Evolutionary conservation across 1,284 basidiomycete genomes (phyloP).

Genomic region (Inonotus hispidus): DNA sequence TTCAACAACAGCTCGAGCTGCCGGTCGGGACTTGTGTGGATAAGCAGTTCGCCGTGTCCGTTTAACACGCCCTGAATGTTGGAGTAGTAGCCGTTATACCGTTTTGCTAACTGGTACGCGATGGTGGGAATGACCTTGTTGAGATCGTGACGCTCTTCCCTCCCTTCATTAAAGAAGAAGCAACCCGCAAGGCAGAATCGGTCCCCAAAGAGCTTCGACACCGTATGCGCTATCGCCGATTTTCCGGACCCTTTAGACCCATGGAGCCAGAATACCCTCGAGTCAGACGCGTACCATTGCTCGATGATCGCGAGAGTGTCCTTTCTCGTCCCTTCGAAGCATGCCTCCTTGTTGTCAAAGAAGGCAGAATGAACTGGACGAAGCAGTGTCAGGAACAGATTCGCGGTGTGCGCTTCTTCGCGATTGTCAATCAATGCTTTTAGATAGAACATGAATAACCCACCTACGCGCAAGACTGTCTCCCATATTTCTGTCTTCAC

Average conservation of each 20-base stretch:
- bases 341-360: not conserved
- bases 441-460: too few relatives aligned
- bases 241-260: slow-evolving; percentile 31
- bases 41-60: not conserved
- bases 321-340: slow-evolving; percentile 1
- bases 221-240: slow-evolving; percentile 28
- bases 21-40: not conserved
- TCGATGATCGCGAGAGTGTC: not conserved
- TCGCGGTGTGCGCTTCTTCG: not conserved
- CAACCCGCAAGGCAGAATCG: slow-evolving; percentile 26
- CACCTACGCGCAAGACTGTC: not conserved
- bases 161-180: slow-evolving; percentile 11
- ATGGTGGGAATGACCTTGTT: slow-evolving; percentile 1
- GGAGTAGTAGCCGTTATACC: not conserved
- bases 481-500: not conserved
- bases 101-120: not conserved
- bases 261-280: slow-evolving; percentile 30
- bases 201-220: slow-evolving; percentile 27
- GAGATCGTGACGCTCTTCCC: not conserved
- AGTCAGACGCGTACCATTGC: not conserved
- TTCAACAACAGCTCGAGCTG: not conserved
- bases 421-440: not conserved
- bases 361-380: not conserved
- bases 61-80: not conserved
- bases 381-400: not conserved